Conservation (phyloP, 805 yeast genomes). For the Candida tibetensis region DNA sequence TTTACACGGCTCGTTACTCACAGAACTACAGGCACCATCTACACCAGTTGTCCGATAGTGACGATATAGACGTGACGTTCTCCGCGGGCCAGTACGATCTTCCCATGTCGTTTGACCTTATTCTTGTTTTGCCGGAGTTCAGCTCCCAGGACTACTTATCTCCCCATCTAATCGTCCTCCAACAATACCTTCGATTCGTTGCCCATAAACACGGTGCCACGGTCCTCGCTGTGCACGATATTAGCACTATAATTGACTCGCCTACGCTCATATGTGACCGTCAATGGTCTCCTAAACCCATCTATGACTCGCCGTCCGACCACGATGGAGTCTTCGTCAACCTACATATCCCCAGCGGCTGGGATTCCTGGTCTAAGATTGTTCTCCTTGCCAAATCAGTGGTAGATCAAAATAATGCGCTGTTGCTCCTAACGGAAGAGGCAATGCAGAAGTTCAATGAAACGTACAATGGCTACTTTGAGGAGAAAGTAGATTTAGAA, state of each 20-base stretch:
- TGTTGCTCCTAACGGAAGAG: conserved; percentile 15
- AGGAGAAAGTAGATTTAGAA: conserved; percentile 1
- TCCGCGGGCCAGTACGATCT: conserved; percentile 23
- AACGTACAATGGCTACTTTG: conserved; percentile 12
- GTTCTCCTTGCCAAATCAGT: conserved; percentile 27
- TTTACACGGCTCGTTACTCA: background rate
- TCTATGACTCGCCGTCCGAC: conserved; percentile 10
- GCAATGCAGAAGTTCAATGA: conserved; percentile 16
- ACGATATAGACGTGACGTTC: conserved; percentile 5
- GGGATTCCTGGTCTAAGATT: conserved; percentile 55
- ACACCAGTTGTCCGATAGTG: conserved; percentile 1
- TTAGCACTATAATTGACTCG: conserved; percentile 2
- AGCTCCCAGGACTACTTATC: conserved; percentile 18
- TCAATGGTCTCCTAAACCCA: conserved; percentile 12
- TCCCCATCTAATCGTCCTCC: conserved; percentile 22
- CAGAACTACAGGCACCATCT: background rate
- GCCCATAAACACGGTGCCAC: conserved; percentile 31
- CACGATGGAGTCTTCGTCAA: conserved; percentile 4
- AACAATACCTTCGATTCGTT: conserved; percentile 35
- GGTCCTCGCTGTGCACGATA: conserved; percentile 13
- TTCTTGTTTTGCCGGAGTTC: conserved; percentile 14
- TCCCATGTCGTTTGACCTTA: conserved; percentile 19
- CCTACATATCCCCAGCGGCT: conserved; percentile 41
- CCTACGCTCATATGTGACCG: conserved; percentile 3
- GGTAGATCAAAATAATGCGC: conserved; percentile 13